phyloP scores from a whole-genome alignment of 73 alveolate species.

The Paramecium biaurelia region DNA sequence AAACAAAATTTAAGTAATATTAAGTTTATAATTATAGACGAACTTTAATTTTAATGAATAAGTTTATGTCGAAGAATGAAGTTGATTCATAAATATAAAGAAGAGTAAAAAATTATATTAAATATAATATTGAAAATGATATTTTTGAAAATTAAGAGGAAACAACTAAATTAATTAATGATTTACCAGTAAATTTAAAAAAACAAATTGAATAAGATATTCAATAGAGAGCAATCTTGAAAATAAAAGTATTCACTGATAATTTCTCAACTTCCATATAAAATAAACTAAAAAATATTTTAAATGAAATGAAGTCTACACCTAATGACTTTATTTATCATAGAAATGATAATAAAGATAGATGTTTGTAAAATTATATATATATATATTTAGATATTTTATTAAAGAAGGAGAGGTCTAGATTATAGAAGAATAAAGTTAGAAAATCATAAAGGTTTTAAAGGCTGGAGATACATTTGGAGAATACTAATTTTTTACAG shows the following conservation, averaged over 20 bases:
- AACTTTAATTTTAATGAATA: background rate
- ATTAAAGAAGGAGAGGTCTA: conserved; percentile 36
- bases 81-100: conserved; percentile 13
- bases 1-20: background rate
- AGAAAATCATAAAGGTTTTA: background rate
- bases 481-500: conserved; percentile 49
- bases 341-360: conserved; percentile 2
- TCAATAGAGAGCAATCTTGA: background rate
- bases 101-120: conserved; percentile 22
- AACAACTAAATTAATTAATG: background rate
- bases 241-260: background rate
- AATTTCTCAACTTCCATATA: background rate
- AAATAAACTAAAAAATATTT: background rate
- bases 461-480: conserved; percentile 42
- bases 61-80: conserved; percentile 33
- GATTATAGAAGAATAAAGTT: background rate
- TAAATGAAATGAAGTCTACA: background rate
- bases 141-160: background rate
- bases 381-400: background rate
- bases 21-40: background rate
- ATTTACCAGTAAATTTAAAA: background rate
- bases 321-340: conserved; percentile 13
- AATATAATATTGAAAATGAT: background rate
- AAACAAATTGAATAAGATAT: background rate
- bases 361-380: background rate